Percentiles rank a stretch among this genome's conserved stretches.
Evolutionary conservation across 257 asterid species (phyloP).

Genomic region (Rhazya stricta): DNA sequence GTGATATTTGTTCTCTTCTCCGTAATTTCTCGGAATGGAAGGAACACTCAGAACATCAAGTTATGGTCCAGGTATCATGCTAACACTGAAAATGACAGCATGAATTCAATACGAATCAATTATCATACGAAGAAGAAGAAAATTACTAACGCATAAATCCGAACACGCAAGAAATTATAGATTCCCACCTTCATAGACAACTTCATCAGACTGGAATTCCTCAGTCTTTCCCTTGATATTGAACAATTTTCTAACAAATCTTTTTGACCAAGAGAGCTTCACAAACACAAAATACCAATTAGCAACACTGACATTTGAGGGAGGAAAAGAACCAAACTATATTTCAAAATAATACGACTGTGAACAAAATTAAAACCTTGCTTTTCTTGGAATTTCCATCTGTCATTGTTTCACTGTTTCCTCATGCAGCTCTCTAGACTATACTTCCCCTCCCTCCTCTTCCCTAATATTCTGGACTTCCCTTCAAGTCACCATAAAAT

Average conservation of each 20-base stretch:
- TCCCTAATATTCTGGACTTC: slow-evolving; percentile 29
- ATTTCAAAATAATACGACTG: slow-evolving; percentile 16
- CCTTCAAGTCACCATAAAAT: slow-evolving; percentile 13
- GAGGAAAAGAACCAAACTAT: slow-evolving; percentile 6
- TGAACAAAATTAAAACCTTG: slow-evolving; percentile 49
- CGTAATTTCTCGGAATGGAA: neutral
- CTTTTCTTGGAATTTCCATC: slow-evolving; percentile 76
- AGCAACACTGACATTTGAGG: slow-evolving; percentile 23
- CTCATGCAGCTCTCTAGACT: slow-evolving; percentile 52
- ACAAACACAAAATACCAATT: slow-evolving; percentile 33
- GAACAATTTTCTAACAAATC: slow-evolving; percentile 77
- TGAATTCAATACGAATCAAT: slow-evolving; percentile 12
- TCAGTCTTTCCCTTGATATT: slow-evolving; percentile 73
- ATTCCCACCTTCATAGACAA: slow-evolving; percentile 65
- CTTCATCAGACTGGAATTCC: slow-evolving; percentile 62
- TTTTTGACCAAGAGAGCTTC: slow-evolving; percentile 97
- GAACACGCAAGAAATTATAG: slow-evolving; percentile 16
- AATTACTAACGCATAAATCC: slow-evolving; percentile 8
- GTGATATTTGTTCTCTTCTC: neutral
- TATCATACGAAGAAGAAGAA: slow-evolving; percentile 2
- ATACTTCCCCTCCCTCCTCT: slow-evolving; percentile 27
- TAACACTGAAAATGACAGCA: neutral
- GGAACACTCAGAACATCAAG: neutral
- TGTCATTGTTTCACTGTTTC: slow-evolving; percentile 69
- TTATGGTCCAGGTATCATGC: neutral